Evolutionary conservation across 176 grass and related monocot species (phyloP), one percentile per base, ranked within the genome.

Genomic region (Echinochloa phyllopogon): DNA sequence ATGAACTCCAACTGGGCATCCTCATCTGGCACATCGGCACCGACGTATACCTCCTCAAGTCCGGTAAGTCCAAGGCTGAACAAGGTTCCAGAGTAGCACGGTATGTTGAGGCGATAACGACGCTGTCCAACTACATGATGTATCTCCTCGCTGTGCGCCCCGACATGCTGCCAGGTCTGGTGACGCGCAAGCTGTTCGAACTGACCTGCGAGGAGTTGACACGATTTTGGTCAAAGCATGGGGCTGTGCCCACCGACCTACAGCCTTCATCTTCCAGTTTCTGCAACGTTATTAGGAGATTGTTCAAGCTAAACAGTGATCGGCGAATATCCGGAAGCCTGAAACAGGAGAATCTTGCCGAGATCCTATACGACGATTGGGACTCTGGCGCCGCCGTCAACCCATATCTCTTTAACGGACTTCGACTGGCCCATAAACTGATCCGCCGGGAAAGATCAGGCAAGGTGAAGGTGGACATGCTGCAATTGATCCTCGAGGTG

Each of bases 41-140:
- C 8, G 59, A 84, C 14, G 18, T 84, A 16, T 75, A 41, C 65
- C 65, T 84, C 36, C 4, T 6, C 65, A 18, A 10, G 21, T 69
- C 65, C 21, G 43, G 33, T 5, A 50, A 1, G 8, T 47, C 27
- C 61, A 33, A 17, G 11, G 25, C 61, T 53, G 27, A 64, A 18
- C 3, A 53, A 56, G 3, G 2, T 33, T 33, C 29, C 29, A 33
- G 29, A 0, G 17, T 6, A 1, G 25, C 5, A 48, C 10, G 2
- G 10, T 5, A 38, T 29, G 62, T 38, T 5, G 3, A 40, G 33
- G 63, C 64, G 6, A 6, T 70, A 14, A 58, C 5, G 82, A 42
- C 0, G 21, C 9, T 84, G 36, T 84, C 82, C 13, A 20, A 84
- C 72, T 84, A 84, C 71, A 65, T 84, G 71, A 65, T 84, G 71